A percentile compares a stretch with the other conserved stretches of the same genome.
phyloP scores from a whole-genome alignment of 768 basidiomycete species.

The Collybiopsis luxurians region DNA sequence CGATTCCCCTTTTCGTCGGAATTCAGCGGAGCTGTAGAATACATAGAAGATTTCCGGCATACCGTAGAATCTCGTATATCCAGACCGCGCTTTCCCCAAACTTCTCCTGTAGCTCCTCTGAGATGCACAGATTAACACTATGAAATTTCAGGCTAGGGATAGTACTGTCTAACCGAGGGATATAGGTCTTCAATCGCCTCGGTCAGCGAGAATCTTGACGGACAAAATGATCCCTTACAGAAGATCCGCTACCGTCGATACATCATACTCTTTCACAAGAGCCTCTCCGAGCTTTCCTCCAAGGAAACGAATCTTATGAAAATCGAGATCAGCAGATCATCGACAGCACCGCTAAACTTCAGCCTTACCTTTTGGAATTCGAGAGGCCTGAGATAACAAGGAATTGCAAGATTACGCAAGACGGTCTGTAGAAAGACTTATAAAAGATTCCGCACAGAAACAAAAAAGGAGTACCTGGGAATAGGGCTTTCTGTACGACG shows the following conservation, averaged over 20 bases:
- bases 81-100: conserved; percentile 85
- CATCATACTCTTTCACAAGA: conserved; percentile 85
- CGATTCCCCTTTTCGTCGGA: conserved; percentile 64
- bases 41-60: conserved; percentile 15
- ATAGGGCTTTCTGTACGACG: conserved; percentile 90
- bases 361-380: conserved; percentile 90
- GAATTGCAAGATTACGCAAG: conserved; percentile 78
- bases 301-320: conserved; percentile 80
- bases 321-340: conserved; percentile 1
- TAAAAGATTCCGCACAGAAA: neutral
- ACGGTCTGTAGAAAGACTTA: conserved; percentile 56
- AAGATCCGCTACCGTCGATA: conserved; percentile 85
- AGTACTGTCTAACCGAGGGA: conserved; percentile 45
- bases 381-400: conserved; percentile 79
- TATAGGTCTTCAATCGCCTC: conserved; percentile 40
- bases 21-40: neutral
- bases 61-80: conserved; percentile 92
- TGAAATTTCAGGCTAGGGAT: neutral
- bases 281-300: conserved; percentile 93
- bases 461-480: conserved; percentile 55
- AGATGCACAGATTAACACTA: conserved; percentile 12
- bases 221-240: conserved; percentile 51
- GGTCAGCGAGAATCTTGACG: neutral
- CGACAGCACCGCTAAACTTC: neutral
- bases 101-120: conserved; percentile 77